These are phyloP conservation scores for Melianthus villosus DNA, from an alignment of 441 rosid genomes.

Conservation along the genomic window DNA sequence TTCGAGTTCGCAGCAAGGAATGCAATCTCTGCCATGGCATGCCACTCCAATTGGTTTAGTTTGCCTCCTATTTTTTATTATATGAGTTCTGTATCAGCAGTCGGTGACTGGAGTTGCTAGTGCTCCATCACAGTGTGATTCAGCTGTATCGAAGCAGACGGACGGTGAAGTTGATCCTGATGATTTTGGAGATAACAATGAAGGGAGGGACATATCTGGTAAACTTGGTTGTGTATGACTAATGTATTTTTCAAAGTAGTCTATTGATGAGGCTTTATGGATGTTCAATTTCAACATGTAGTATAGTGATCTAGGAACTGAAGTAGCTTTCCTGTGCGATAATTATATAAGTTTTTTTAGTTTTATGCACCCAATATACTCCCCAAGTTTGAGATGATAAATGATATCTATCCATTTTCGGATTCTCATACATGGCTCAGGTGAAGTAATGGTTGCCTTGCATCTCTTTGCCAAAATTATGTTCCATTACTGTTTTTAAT, in stretches of 20 bases:
- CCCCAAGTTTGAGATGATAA: too few relatives aligned
- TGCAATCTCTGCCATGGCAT: constrained; percentile 86
- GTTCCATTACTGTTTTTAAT: too few relatives aligned
- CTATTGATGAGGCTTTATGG: too few relatives aligned
- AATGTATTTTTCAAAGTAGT: constrained; percentile 5
- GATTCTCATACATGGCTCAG: too few relatives aligned
- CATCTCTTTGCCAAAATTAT: too few relatives aligned
- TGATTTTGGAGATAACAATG: constrained; percentile 21
- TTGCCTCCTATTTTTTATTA: constrained; percentile 59
- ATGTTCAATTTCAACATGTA: too few relatives aligned
- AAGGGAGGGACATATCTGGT: constrained; percentile 21
- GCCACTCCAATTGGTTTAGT: constrained; percentile 74
- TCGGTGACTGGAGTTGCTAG: constrained; percentile 35
- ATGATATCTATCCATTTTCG: too few relatives aligned
- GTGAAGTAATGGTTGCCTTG: too few relatives aligned
- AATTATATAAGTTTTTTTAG: too few relatives aligned
- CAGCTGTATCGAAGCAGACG: constrained; percentile 17
- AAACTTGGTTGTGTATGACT: constrained; percentile 29
- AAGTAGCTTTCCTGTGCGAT: too few relatives aligned
- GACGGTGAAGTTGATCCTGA: constrained; percentile 17
- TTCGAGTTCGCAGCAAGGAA: constrained; percentile 89
- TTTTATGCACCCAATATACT: too few relatives aligned
- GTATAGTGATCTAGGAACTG: too few relatives aligned
- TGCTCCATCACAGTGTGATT: constrained; percentile 20
- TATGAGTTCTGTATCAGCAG: constrained; percentile 89